Evolutionary conservation across 768 basidiomycete species (phyloP).

Genomic region (Auricularia sp.): DNA sequence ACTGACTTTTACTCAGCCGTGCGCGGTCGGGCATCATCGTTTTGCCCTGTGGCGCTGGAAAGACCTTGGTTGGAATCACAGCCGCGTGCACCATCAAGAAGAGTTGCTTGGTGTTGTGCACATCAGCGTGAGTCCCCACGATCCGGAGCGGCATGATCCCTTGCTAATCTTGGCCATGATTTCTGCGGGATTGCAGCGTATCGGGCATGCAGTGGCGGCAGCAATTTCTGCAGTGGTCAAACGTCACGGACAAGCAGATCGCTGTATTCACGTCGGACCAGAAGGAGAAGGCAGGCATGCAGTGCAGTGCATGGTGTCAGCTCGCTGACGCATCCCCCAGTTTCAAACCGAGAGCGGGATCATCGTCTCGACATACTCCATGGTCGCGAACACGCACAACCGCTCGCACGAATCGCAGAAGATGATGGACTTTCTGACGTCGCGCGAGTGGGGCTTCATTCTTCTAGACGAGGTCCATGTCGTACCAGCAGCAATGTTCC

Average conservation of each 20-base stretch:
- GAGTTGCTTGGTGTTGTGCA: conserved; percentile 93
- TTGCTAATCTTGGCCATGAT: neutral
- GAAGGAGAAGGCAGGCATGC: conserved; percentile 72
- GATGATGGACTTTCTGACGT: conserved; percentile 99
- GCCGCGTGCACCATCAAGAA: conserved; percentile 99
- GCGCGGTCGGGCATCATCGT: conserved; percentile 98
- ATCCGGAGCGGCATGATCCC: neutral
- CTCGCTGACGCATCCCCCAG: conserved; percentile 27
- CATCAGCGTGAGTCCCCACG: conserved; percentile 70
- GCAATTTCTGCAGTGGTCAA: conserved; percentile 98
- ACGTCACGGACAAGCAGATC: conserved; percentile 92
- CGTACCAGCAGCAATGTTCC: conserved; percentile 97
- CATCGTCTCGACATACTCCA: conserved; percentile 97
- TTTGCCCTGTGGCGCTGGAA: conserved; percentile 94
- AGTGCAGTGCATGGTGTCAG: neutral
- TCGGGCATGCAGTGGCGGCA: conserved; percentile 96
- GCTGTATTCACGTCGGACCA: conserved; percentile 96
- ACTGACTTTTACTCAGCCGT: conserved; percentile 43
- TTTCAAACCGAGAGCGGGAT: conserved; percentile 97
- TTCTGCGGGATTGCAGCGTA: conserved; percentile 3
- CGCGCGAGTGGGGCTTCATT: conserved; percentile 98
- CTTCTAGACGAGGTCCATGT: conserved; percentile 97
- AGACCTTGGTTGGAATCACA: conserved; percentile 98
- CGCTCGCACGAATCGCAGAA: conserved; percentile 98
- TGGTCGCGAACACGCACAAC: conserved; percentile 98